Evolutionary conservation across 2,329 filamentous ascomycete species (phyloP), one percentile per base, ranked within the genome.

Genomic region (Fusarium nisikadoi): DNA sequence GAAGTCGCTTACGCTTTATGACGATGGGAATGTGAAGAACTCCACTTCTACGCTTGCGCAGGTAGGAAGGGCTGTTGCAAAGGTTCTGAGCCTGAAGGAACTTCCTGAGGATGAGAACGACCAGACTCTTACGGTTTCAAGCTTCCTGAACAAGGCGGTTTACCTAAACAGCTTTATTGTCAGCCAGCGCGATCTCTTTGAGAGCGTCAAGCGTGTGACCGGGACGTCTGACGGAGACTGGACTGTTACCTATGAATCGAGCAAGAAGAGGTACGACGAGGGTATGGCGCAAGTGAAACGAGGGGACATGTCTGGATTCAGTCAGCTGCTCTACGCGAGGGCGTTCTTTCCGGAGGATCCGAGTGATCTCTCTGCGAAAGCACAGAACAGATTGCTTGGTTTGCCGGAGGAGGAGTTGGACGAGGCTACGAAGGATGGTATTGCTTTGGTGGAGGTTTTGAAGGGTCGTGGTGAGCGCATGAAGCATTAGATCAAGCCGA

Each of bases 161-260:
- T 87, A 84, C 70, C 62, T 90, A n/a, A 82, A 81, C 39, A 89
- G 86, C 50, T 92, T 91, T 79, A 75, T 80, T 3, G 69, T 91
- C 62, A 88, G 79, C 67, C 91, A 93, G 76, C 84, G 83, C 31
- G 90, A 93, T 12, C 91, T 93, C 80, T 85, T 92, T 65, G 86
- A 86, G 42, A 86, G 84, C 27, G 81, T 90, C 23, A 84, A 90
- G 72, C 86, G 88, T 1, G 89, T 90, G 19, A 88, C 88, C 0
- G 85, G 84, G 0, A 88, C 86, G 2, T 85, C 80, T 3, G 86
- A 90, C 42, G 79, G 78, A 0, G 89, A 92, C 75, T 93, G 90
- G 91, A 84, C 78, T 8, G 83, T 92, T 56, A 82, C 73, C 1
- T 79, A 84, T 13, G 84, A 89, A 78, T 68, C 79, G 0, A 80